Conservation (phyloP, 805 yeast genomes). For the Myxozyma neotropica region DNA sequence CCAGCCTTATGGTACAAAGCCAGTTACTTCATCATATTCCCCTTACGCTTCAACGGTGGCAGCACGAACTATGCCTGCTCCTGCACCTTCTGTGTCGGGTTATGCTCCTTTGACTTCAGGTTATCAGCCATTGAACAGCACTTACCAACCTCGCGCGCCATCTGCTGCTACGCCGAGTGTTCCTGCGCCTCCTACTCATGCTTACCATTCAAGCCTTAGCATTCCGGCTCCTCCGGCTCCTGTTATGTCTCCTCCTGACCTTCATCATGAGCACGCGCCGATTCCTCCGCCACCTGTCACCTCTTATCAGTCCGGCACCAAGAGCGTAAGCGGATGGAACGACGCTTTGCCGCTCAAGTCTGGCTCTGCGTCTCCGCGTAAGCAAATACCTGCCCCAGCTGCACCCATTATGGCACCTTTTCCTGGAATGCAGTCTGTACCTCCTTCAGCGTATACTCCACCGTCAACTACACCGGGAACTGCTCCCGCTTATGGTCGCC, state of each 20-base stretch:
- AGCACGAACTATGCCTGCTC: neutral
- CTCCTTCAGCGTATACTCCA: conserved; percentile 42
- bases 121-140: conserved; percentile 14
- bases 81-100: conserved; percentile 14
- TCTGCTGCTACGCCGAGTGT: conserved; percentile 11
- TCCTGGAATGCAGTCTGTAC: conserved; percentile 35
- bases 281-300: conserved; percentile 31
- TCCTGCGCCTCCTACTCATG: conserved; percentile 6
- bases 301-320: conserved; percentile 15
- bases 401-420: conserved; percentile 33
- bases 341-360: conserved; percentile 34
- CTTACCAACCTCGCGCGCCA: conserved; percentile 18
- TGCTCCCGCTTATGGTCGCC: conserved; percentile 10
- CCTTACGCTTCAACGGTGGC: conserved; percentile 8
- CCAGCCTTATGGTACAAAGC: conserved; percentile 5
- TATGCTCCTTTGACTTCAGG: conserved; percentile 13
- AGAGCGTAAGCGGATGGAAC: conserved; percentile 34
- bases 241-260: conserved; percentile 27
- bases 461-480: conserved; percentile 17
- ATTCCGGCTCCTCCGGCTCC: conserved; percentile 34
- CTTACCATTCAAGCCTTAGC: conserved; percentile 23
- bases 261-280: conserved; percentile 22
- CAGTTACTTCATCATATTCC: conserved; percentile 14
- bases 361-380: conserved; percentile 11
- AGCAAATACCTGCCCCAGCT: conserved; percentile 38